These are phyloP conservation scores for Monosporascus sp. DNA, from an alignment of 2,329 filamentous ascomycete genomes.

Conservation along the genomic window DNA sequence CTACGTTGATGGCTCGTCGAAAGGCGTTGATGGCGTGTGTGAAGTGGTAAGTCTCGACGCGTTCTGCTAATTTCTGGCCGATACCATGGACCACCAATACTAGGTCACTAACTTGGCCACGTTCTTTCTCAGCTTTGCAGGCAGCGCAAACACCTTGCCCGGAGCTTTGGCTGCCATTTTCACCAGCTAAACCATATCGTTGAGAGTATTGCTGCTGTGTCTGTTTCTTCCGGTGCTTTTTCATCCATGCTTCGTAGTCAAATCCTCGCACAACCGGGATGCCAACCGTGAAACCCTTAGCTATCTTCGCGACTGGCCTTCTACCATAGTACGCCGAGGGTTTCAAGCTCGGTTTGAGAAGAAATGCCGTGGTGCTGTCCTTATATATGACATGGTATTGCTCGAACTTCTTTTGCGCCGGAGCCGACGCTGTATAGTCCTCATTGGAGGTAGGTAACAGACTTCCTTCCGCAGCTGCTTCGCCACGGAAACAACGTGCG, in stretches of 20 bases:
- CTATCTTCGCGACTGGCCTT: slow-evolving; percentile 75
- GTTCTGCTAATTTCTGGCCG: slow-evolving; percentile 90
- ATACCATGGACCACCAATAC: slow-evolving; percentile 93
- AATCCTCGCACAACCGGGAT: slow-evolving; percentile 89
- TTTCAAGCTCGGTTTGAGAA: slow-evolving; percentile 79
- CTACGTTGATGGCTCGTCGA: slow-evolving; percentile 77
- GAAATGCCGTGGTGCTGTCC: slow-evolving; percentile 69
- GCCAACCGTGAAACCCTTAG: slow-evolving; percentile 77
- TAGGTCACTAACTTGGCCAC: slow-evolving; percentile 75
- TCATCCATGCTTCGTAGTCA: slow-evolving; percentile 70
- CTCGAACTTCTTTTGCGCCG: slow-evolving; percentile 55
- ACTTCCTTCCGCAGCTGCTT: slow-evolving; percentile 52
- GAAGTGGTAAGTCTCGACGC: slow-evolving; percentile 95
- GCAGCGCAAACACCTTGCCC: slow-evolving; percentile 41
- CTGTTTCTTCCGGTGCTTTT: slow-evolving; percentile 52
- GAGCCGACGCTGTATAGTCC: slow-evolving; percentile 36
- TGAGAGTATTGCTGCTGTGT: slow-evolving; percentile 20
- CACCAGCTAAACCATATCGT: slow-evolving; percentile 21
- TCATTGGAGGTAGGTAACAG: slow-evolving; percentile 24
- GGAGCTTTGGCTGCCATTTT: slow-evolving; percentile 18
- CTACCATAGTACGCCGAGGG: slow-evolving; percentile 83
- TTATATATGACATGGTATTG: slow-evolving; percentile 85
- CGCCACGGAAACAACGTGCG: slow-evolving; percentile 53
- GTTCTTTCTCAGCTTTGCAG: slow-evolving; percentile 59
- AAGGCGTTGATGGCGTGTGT: slow-evolving; percentile 94